Percentiles rank a stretch among this genome's conserved stretches.
phyloP scores from a whole-genome alignment of 495 filamentous ascomycete genomes.

The Hypoxylon subgilvum region DNA sequence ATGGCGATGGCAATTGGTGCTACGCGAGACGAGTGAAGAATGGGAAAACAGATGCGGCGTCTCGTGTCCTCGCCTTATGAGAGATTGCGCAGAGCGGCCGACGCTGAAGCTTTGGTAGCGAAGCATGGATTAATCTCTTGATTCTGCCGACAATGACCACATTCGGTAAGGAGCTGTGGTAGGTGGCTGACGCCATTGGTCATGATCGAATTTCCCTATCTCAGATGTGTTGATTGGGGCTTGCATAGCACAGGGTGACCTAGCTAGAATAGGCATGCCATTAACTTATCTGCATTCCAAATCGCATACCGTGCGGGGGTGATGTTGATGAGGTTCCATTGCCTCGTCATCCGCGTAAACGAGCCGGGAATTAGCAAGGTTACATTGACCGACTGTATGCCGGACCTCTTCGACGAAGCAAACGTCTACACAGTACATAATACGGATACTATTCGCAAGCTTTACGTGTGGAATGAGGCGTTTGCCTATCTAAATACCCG shows the following conservation, averaged over 20 bases:
- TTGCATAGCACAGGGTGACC: conserved; percentile 5
- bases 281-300: conserved; percentile 22
- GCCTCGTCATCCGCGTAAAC: conserved; percentile 3
- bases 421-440: too few relatives aligned
- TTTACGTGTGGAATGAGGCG: too few relatives aligned
- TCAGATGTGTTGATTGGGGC: conserved; percentile 10
- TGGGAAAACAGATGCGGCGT: not conserved
- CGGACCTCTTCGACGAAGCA: too few relatives aligned
- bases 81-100: not conserved
- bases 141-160: conserved; percentile 12
- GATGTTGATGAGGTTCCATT: conserved; percentile 9
- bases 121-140: conserved; percentile 27
- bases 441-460: too few relatives aligned
- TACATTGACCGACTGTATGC: too few relatives aligned
- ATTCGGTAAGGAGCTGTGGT: conserved; percentile 22
- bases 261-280: conserved; percentile 33
- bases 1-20: conserved; percentile 23
- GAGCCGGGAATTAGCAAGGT: too few relatives aligned
- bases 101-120: conserved; percentile 9
- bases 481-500: too few relatives aligned
- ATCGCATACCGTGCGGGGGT: conserved; percentile 23
- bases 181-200: conserved; percentile 33
- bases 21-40: conserved; percentile 6
- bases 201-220: conserved; percentile 17
- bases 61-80: conserved; percentile 19